Base-by-base conservation (phyloP, 768 basidiomycete genomes). In the Porphyrellus cyaneotinctus region DNA sequence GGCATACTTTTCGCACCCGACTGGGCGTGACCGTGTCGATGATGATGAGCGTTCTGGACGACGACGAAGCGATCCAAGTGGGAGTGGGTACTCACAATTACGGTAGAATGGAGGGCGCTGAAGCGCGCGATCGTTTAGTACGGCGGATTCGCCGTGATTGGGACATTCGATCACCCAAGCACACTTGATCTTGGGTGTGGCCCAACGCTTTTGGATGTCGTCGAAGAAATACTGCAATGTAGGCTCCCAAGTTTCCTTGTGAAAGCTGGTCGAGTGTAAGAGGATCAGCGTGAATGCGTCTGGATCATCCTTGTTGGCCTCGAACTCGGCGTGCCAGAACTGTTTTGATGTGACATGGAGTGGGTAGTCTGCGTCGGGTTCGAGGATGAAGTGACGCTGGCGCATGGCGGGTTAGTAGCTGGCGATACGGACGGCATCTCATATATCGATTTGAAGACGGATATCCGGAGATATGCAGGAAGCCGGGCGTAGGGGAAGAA, bases 191-290 rank as follows among this genome's bases (percentile, higher is more conserved):
- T 60, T 66, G 8, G 51, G 43, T 13, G n/a, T 6, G n/a, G 15
- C 13, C 17, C 10, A 38, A 24, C 35, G n/a, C n/a, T 26, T 22
- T 6, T 51, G 47, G n/a, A 58, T 2, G 35, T 72, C 63, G 0
- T 65, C 41, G 45, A 85, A 80, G 22, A 88, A 57, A 14, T 69
- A 70, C 22, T 74, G 72, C 14, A 87, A 57, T 4, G 78, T 75
- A 2, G 85, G 83, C 56, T 85, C 82, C 84, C 83, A 87, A 3
- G 79, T 82, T 68, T 88, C 85, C 64, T 87, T 87, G 70, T 85
- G 85, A 59, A 84, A 87, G 64, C 84, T 84, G 2, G 85, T 87
- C 5, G 83, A 80, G 63, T 87, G 85, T 2, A 85, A 69, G n/a
- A 84, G 61, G 30, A 87, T 69, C 31, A 86, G 71, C 0, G 84